Conservation (phyloP, 2,329 filamentous ascomycete genomes). For the Arachnomyces sp. region DNA sequence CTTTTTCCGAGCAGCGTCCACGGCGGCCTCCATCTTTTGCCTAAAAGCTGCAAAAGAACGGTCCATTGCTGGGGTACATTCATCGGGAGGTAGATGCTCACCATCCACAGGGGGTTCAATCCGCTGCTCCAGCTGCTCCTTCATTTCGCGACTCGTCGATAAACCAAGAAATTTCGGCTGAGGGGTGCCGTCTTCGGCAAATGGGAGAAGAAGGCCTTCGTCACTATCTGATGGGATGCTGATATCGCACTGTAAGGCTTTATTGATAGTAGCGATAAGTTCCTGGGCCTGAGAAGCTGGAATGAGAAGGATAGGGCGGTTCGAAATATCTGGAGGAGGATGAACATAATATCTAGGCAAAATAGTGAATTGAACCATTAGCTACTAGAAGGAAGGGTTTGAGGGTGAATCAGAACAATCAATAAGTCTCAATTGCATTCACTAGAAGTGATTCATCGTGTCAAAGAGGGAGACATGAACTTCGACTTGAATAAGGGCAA, state of each 20-base stretch:
- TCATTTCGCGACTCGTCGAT: constrained; percentile 40
- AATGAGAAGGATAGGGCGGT: constrained; percentile 57
- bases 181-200: constrained; percentile 52
- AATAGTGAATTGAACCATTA: background rate
- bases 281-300: constrained; percentile 56
- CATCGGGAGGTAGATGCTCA: constrained; percentile 16
- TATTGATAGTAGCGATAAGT: constrained; percentile 59
- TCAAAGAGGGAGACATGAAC: too few relatives aligned
- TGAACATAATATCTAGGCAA: constrained; percentile 57
- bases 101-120: constrained; percentile 23
- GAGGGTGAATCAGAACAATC: background rate
- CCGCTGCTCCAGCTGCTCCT: constrained; percentile 25
- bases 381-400: background rate
- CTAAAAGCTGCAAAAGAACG: constrained; percentile 41
- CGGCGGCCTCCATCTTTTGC: constrained; percentile 45
- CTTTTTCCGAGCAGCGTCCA: constrained; percentile 44
- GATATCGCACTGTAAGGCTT: constrained; percentile 45
- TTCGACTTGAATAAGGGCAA: background rate
- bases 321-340: constrained; percentile 38
- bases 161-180: constrained; percentile 60
- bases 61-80: constrained; percentile 18
- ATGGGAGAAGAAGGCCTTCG: constrained; percentile 53
- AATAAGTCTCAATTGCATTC: too few relatives aligned
- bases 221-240: constrained; percentile 49
- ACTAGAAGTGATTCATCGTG: too few relatives aligned